A percentile compares a stretch with the other conserved stretches of the same genome.
Evolutionary conservation across 768 basidiomycete genomes (phyloP).

Genomic region (Boletellus sp.): DNA sequence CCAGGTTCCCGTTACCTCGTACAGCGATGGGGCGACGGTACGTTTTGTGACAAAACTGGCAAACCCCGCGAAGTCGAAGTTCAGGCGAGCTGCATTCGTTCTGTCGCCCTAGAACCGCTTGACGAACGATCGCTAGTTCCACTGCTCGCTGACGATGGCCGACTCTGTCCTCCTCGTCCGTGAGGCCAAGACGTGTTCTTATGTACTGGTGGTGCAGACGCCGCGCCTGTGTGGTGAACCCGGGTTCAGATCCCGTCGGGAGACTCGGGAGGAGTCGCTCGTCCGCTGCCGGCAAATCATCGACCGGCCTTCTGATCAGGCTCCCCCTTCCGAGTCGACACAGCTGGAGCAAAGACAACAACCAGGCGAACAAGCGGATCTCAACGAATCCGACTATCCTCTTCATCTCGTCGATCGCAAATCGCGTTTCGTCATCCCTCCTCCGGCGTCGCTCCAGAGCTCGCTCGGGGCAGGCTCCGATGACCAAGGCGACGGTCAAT

Average conservation of each 20-base stretch:
- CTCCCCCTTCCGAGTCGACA: conserved; percentile 24
- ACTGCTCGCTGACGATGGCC: conserved; percentile 92
- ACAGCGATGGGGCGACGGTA: conserved; percentile 89
- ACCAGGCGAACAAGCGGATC: conserved; percentile 27
- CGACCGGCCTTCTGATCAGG: conserved; percentile 13
- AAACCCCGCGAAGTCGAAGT: conserved; percentile 88
- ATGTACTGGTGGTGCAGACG: conserved; percentile 91
- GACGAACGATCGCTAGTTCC: conserved; percentile 54
- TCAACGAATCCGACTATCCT: conserved; percentile 56
- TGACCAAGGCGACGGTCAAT: conserved; percentile 16
- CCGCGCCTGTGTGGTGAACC: conserved; percentile 92
- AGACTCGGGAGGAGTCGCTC: conserved; percentile 60
- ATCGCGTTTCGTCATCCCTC: conserved; percentile 46
- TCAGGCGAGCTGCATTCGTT: conserved; percentile 55
- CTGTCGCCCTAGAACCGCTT: conserved; percentile 1
- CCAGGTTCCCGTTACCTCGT: conserved; percentile 88
- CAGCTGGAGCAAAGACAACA: conserved; percentile 31
- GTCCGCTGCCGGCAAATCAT: conserved; percentile 82
- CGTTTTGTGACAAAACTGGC: conserved; percentile 89
- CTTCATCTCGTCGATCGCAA: conserved; percentile 46
- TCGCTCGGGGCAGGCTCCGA: conserved; percentile 15
- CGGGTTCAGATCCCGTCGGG: conserved; percentile 78
- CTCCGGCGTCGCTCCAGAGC: conserved; percentile 14
- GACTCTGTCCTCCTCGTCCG: conserved; percentile 90
- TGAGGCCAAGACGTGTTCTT: conserved; percentile 91